Evolutionary conservation across 2,329 filamentous ascomycete genomes (phyloP).

Genomic region (Macrophomina tecta): DNA sequence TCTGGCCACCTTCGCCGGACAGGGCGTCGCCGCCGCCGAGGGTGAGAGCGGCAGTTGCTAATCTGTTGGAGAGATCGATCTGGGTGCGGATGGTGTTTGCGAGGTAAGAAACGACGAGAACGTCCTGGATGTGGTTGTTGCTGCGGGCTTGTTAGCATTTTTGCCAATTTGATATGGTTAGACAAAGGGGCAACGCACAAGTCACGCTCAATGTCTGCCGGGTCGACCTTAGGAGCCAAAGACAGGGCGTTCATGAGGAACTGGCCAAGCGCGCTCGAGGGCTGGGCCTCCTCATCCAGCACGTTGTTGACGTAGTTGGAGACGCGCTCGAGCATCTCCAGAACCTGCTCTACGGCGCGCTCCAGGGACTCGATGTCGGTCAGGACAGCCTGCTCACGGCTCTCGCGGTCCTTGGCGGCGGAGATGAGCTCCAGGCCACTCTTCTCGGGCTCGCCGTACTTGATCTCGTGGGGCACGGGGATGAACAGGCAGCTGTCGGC

Average conservation of each 20-base stretch:
- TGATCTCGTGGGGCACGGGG: conserved; percentile 92
- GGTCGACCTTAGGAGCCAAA: conserved; percentile 91
- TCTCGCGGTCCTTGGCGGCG: conserved; percentile 78
- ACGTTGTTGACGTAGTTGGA: conserved; percentile 92
- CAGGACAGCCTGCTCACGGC: conserved; percentile 73
- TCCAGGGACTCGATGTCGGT: conserved; percentile 91
- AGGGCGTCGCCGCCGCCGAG: conserved; percentile 51
- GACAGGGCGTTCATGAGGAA: conserved; percentile 93
- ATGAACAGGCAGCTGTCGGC: conserved; percentile 98
- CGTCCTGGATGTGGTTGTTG: conserved; percentile 99
- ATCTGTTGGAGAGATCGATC: conserved; percentile 94
- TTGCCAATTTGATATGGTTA: not conserved
- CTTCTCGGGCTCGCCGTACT: conserved; percentile 81
- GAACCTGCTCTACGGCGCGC: conserved; percentile 82
- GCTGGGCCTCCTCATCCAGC: conserved; percentile 88
- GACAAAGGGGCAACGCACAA: conserved; percentile 63
- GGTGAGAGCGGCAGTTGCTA: conserved; percentile 70
- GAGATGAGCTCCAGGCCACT: conserved; percentile 83
- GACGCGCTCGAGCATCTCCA: conserved; percentile 88
- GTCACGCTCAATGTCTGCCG: conserved; percentile 88
- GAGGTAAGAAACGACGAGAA: conserved; percentile 96
- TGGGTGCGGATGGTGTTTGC: conserved; percentile 99
- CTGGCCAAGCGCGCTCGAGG: conserved; percentile 90
- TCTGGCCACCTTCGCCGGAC: conserved; percentile 41
- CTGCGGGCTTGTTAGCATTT: conserved; percentile 49